Conservation (phyloP, 73 alveolate genomes). For the Paramecium caudatum region DNA sequence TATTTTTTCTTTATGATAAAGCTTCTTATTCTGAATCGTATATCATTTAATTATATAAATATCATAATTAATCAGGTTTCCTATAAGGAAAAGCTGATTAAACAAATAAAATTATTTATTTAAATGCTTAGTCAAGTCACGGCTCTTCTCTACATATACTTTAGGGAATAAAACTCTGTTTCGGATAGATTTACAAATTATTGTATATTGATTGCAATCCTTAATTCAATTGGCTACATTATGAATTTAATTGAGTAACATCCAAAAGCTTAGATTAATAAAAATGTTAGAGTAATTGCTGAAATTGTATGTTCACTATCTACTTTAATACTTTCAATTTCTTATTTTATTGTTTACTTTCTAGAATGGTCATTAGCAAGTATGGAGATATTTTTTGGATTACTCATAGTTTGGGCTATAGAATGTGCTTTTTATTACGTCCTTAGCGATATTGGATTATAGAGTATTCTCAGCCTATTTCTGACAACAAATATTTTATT, state of each 20-base stretch:
- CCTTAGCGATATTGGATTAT: background rate
- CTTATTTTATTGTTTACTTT: background rate
- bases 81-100: background rate
- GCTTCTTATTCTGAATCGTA: background rate
- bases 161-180: background rate
- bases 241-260: background rate
- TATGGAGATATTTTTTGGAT: background rate
- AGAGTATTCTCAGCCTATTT: background rate
- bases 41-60: constrained; percentile 1
- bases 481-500: constrained; percentile 29
- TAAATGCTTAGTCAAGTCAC: background rate
- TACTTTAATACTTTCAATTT: background rate
- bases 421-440: background rate
- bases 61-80: constrained; percentile 8
- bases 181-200: background rate
- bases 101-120: background rate
- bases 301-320: background rate
- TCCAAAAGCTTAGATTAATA: background rate
- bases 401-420: background rate
- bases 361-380: background rate
- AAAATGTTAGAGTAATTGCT: background rate
- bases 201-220: background rate
- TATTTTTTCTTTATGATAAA: constrained; percentile 12
- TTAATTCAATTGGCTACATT: background rate
- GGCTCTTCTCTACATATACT: background rate